Percentiles rank a stretch among this genome's conserved stretches.
Conservation (phyloP, 108 stramenopile species). For the Conticribra weissflogii region DNA sequence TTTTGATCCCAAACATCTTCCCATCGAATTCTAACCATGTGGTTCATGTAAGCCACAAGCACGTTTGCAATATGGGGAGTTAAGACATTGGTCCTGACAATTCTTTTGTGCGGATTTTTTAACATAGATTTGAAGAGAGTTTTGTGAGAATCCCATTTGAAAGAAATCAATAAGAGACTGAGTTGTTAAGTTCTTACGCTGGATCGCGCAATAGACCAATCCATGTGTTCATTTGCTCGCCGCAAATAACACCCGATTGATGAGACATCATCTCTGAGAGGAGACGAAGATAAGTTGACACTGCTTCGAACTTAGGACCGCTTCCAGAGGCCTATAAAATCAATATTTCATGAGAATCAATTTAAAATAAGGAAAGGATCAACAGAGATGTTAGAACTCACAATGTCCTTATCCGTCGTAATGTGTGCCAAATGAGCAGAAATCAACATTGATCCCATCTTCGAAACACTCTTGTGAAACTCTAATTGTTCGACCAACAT, state of each 20-base stretch:
- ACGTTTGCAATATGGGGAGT: constrained; percentile 64
- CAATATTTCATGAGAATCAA: background rate
- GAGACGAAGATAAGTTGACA: constrained; percentile 60
- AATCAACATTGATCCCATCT: constrained; percentile 67
- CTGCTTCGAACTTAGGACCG: constrained; percentile 48
- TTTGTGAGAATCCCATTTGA: too few species aligned
- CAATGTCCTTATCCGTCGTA: constrained; percentile 68
- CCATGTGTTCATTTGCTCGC: constrained; percentile 83
- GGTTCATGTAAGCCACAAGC: constrained; percentile 64
- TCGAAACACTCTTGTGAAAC: constrained; percentile 71
- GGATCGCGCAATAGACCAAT: constrained; percentile 78
- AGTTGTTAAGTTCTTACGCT: constrained; percentile 22
- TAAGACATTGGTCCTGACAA: constrained; percentile 58
- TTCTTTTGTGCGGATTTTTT: background rate
- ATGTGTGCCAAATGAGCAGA: constrained; percentile 76
- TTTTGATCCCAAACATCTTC: constrained; percentile 79
- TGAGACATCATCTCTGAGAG: constrained; percentile 80
- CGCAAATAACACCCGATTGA: constrained; percentile 74
- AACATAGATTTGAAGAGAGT: too few species aligned
- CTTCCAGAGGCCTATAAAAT: constrained; percentile 14
- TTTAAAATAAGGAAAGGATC: constrained; percentile 1
- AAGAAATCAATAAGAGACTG: background rate
- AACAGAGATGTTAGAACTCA: too few species aligned
- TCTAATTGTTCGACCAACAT: constrained; percentile 67
- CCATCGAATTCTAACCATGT: constrained; percentile 77